Evolutionary conservation across 2,329 filamentous ascomycete species (phyloP), one percentile per base, ranked within the genome.

Genomic region (Colletotrichum sansevieriae): DNA sequence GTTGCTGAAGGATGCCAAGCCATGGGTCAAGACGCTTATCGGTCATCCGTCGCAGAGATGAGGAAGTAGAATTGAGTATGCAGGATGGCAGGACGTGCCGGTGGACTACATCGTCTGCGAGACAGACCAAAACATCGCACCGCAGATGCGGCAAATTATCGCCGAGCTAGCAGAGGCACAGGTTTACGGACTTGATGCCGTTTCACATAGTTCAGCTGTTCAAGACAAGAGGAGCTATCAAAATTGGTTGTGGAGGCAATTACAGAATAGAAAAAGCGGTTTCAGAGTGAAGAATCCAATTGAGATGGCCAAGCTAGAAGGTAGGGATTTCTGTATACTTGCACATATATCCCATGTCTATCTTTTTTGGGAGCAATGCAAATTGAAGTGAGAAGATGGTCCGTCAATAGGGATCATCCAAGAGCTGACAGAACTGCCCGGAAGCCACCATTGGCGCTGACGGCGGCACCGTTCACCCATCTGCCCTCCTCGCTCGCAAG

Each of bases 401-500:
- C 29, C 2, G 8, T 29, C 29, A 29, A 29, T 7, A 9, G 2
- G 29, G 29, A 29, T 58, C 22, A 62, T 35, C 59, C 59, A 4
- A 62, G 59, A 1, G 59, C 59, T 9, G 59, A 47, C 0, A 54
- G 49, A 20, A 35, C 8, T 4, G 22, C 6, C 5, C 37, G 46
- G 22, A 6, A 52, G 0, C 64, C 64, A 1, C 64, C 64, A 9
- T 67, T 67, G 35, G 64, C 58, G 10, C 58, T 67, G 15, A 67
- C 41, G 2, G 51, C 64, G 41, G 49, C 44, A 8, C 64, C 59
- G 4, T 63, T 67, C 11, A 63, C 59, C 64, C 64, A 67, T 12
- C 64, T 29, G 2, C 58, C 59, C 43, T 62, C 57, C 6, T 63
- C 64, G 4, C 64, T 63, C 4, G 64, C 64, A n/a, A 67, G 58